Evolutionary conservation across 768 basidiomycete genomes (phyloP).

Genomic region (Rhizopogon vulgaris): DNA sequence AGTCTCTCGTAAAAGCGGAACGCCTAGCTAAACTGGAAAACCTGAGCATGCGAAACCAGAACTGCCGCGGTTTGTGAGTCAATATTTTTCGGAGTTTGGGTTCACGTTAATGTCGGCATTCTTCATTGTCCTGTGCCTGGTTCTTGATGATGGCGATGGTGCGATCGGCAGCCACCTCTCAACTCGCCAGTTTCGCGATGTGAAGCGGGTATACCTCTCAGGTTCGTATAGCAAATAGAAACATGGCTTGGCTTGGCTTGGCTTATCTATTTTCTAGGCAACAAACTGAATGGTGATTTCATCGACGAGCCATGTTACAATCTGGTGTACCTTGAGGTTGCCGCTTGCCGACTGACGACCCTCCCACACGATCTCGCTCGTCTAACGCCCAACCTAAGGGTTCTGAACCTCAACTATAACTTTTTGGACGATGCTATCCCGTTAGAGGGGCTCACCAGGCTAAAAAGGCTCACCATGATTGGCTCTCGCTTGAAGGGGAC

Average conservation of each 20-base stretch:
- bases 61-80: conserved; percentile 68
- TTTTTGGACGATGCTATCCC: conserved; percentile 72
- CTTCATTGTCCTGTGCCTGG: conserved; percentile 31
- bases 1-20: conserved; percentile 44
- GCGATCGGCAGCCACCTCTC: conserved; percentile 34
- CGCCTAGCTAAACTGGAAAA: conserved; percentile 75
- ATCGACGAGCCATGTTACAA: conserved; percentile 77
- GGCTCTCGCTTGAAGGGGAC: conserved; percentile 76
- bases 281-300: conserved; percentile 57
- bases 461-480: conserved; percentile 83
- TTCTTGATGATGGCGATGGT: conserved; percentile 26
- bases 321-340: conserved; percentile 87
- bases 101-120: conserved; percentile 30
- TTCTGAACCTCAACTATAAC: conserved; percentile 96
- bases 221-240: conserved; percentile 44
- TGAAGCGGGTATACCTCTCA: conserved; percentile 91
- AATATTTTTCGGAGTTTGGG: conserved; percentile 9
- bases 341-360: conserved; percentile 71
- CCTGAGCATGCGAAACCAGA: conserved; percentile 87
- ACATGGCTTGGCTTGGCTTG: conserved; percentile 7
- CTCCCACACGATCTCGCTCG: conserved; percentile 65
- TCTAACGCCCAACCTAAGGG: conserved; percentile 79
- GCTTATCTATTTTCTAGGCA: conserved; percentile 46
- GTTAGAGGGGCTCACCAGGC: conserved; percentile 64
- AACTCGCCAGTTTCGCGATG: conserved; percentile 75